These are phyloP conservation scores for Scleromitrula shiraiana DNA, from an alignment of 2,329 filamentous ascomycete species.

Conservation along the genomic window DNA sequence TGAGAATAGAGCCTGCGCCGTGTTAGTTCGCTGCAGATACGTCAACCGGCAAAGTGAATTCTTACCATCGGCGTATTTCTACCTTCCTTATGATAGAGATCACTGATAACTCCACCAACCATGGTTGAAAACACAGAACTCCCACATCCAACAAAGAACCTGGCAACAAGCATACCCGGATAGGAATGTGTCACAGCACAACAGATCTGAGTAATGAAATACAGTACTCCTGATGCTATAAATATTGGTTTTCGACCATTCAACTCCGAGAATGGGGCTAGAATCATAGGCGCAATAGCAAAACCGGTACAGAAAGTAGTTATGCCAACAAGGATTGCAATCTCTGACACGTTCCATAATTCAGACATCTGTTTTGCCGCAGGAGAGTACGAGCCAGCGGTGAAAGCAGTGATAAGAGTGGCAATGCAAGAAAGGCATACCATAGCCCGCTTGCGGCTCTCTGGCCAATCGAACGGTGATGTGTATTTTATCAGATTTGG, in stretches of 20 bases:
- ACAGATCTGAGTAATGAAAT: constrained; percentile 61
- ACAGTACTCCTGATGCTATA: constrained; percentile 62
- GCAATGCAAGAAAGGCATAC: constrained; percentile 68
- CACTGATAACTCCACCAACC: constrained; percentile 84
- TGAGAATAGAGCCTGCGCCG: constrained; percentile 62
- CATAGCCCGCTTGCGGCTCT: constrained; percentile 59
- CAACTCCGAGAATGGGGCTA: constrained; percentile 83
- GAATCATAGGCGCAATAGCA: constrained; percentile 73
- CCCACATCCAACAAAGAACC: constrained; percentile 72
- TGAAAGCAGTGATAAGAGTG: constrained; percentile 71
- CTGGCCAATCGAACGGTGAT: constrained; percentile 68
- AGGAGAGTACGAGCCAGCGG: constrained; percentile 72
- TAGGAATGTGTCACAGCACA: constrained; percentile 65
- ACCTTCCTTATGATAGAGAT: constrained; percentile 71
- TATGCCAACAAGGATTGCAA: constrained; percentile 66
- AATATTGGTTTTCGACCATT: constrained; percentile 83
- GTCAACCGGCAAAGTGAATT: background rate
- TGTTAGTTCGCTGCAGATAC: background rate
- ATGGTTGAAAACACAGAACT: constrained; percentile 77
- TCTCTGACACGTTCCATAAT: constrained; percentile 55
- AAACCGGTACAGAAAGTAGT: constrained; percentile 79
- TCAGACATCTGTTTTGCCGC: constrained; percentile 55
- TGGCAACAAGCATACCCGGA: constrained; percentile 64
- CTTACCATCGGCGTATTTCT: constrained; percentile 76
- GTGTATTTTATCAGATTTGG: constrained; percentile 60